Base-by-base conservation (phyloP, 306 rosid genomes). In the Cucumis melo region DNA sequence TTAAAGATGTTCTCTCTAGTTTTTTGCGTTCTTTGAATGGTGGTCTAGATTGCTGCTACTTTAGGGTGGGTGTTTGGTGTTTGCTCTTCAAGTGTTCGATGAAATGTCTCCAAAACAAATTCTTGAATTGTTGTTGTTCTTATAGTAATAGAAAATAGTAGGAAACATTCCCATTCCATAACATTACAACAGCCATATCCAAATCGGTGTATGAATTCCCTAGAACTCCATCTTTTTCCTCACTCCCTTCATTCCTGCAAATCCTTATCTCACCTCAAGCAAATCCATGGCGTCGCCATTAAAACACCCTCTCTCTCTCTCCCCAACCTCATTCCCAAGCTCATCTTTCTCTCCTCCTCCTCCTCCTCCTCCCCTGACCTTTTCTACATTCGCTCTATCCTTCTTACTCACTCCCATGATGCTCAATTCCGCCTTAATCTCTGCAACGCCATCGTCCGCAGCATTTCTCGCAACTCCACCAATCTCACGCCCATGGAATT, bases 391-490 rank as follows among this genome's bases (percentile, higher is more conserved):
- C 72, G 73, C 75, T 74, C 82, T 41, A 59, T 85, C 71, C 46
- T 72, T 51, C 74, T 82, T 32, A 80, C 48, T 16, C 72, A 73
- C 48, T 44, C 72, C 54, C 68, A 70, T 8, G 76, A 77, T 4
- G 59, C 73, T 8, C 68, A 72, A 20, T 78, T 73, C 70, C 23
- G 51, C 67, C 64, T 80, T 75, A 39, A 4, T 63, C 80, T 85
- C 82, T 85, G 80, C 81, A 85, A 85, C 56, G 76, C 77, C 75
- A 27, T 82, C 50, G 73, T 85, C 70, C 82, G 36, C 27, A 61
- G 42, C 67, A 56, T 51, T 21, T 20, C 74, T 68, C 21, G 17
- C 19, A 23, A 3, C 14, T 46, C 57, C 36, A 23, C 13, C 20
- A 5, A 7, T 2, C 73, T 77, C 32, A 55, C 23, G 29, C 73